These are phyloP conservation scores for Nasturtium officinale DNA, from an alignment of 345 rosid genomes.

Conservation along the genomic window DNA sequence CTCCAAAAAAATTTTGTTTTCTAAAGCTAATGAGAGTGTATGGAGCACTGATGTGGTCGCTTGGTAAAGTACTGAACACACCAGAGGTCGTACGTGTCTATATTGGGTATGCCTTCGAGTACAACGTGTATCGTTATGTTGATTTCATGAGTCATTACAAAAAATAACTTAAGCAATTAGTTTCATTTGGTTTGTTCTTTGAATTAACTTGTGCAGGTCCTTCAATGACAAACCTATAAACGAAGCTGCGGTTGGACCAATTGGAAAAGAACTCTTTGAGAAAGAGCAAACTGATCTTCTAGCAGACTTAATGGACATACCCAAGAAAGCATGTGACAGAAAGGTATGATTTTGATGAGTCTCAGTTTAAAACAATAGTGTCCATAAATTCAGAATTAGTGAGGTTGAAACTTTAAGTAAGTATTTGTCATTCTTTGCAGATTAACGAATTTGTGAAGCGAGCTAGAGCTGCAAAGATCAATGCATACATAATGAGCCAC, in stretches of 20 bases:
- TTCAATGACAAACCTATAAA: constrained; percentile 82
- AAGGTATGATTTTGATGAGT: constrained; percentile 49
- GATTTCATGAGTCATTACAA: background rate
- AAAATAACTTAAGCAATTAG: background rate
- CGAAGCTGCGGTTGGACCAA: constrained; percentile 61
- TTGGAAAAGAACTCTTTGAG: constrained; percentile 81
- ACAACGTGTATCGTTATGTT: background rate
- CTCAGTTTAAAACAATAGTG: background rate
- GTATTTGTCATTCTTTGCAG: constrained; percentile 40
- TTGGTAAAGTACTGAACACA: constrained; percentile 88
- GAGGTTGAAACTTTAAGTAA: background rate
- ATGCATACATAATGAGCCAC: constrained; percentile 88
- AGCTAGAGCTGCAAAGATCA: constrained; percentile 90
- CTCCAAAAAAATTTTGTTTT: constrained; percentile 13
- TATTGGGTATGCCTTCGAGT: constrained; percentile 61
- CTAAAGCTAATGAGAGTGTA: constrained; percentile 89
- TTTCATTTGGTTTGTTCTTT: background rate
- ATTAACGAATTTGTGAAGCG: constrained; percentile 95
- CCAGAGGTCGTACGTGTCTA: constrained; percentile 95
- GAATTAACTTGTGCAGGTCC: constrained; percentile 53
- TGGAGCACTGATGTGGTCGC: constrained; percentile 99
- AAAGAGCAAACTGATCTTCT: constrained; percentile 90
- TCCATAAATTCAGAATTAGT: background rate
- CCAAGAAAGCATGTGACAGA: constrained; percentile 93
- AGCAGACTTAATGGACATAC: constrained; percentile 70